These are phyloP conservation scores for Phialophora macrospora DNA, from an alignment of 2,329 filamentous ascomycete species.

Conservation along the genomic window DNA sequence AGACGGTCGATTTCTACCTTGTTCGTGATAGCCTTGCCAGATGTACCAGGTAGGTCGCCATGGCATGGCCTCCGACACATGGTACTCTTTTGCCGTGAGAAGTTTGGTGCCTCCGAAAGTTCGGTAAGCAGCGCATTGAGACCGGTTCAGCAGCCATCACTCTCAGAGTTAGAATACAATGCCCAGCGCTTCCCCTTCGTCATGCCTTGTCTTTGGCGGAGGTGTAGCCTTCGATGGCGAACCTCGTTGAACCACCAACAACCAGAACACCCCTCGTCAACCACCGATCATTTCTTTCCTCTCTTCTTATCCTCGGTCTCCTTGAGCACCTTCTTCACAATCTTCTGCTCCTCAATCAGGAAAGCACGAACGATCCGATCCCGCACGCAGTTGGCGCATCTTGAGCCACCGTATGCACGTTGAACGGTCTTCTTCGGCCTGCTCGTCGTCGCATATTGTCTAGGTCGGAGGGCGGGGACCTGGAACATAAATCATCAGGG, in stretches of 20 bases:
- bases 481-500: slow-evolving; percentile 47
- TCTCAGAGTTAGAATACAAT: background rate
- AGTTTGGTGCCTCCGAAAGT: background rate
- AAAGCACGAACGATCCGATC: slow-evolving; percentile 98
- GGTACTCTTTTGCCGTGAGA: background rate
- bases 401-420: slow-evolving; percentile 96
- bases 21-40: background rate
- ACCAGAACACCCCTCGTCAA: background rate
- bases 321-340: slow-evolving; percentile 99
- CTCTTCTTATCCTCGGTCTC: slow-evolving; percentile 82
- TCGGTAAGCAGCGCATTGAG: background rate
- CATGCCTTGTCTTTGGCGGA: background rate
- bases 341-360: slow-evolving; percentile 99
- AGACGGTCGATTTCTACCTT: background rate
- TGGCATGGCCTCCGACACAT: background rate
- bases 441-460: slow-evolving; percentile 96
- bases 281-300: slow-evolving; percentile 59
- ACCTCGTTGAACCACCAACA: background rate
- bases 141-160: background rate
- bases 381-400: slow-evolving; percentile 98
- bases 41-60: background rate
- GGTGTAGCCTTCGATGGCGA: background rate
- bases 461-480: slow-evolving; percentile 95
- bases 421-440: slow-evolving; percentile 99
- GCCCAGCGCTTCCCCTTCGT: background rate